phyloP scores from a whole-genome alignment of 2,329 filamentous ascomycete genomes.

The Stagonosporopsis tanaceti region DNA sequence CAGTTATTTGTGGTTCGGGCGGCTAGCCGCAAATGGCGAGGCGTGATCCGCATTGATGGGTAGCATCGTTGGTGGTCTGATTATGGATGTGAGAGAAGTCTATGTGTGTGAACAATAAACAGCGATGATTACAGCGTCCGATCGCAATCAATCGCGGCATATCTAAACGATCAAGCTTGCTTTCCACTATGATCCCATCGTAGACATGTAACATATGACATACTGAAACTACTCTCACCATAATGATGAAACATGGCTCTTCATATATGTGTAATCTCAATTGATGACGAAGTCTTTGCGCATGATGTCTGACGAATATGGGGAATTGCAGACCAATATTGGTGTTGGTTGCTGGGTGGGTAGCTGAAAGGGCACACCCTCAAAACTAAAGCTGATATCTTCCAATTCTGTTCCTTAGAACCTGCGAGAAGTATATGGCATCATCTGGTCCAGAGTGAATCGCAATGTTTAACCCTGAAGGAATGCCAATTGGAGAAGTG shows the following conservation, averaged over 20 bases:
- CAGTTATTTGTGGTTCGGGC: background rate
- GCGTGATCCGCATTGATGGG: background rate
- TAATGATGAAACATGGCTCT: no score
- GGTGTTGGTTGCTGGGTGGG: background rate
- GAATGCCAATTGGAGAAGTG: conserved; percentile 16
- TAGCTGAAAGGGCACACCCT: background rate
- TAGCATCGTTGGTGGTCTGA: no score
- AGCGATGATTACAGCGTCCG: no score
- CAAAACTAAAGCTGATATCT: conserved; percentile 11
- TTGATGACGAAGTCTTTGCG: no score
- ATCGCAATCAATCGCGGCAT: no score
- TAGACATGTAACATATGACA: no score
- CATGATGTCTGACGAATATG: background rate
- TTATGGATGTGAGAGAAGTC: no score
- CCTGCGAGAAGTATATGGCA: conserved; percentile 23
- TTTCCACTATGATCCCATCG: no score
- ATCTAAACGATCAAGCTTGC: no score
- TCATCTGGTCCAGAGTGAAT: conserved; percentile 21
- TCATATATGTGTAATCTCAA: background rate
- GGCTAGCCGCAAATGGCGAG: conserved; percentile 9
- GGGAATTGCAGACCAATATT: background rate
- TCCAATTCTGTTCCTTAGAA: conserved; percentile 22
- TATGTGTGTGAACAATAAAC: no score
- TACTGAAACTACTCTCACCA: no score
- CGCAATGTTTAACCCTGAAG: conserved; percentile 21